Conservation (phyloP, 768 basidiomycete genomes). For the Naganishia kalamii region DNA sequence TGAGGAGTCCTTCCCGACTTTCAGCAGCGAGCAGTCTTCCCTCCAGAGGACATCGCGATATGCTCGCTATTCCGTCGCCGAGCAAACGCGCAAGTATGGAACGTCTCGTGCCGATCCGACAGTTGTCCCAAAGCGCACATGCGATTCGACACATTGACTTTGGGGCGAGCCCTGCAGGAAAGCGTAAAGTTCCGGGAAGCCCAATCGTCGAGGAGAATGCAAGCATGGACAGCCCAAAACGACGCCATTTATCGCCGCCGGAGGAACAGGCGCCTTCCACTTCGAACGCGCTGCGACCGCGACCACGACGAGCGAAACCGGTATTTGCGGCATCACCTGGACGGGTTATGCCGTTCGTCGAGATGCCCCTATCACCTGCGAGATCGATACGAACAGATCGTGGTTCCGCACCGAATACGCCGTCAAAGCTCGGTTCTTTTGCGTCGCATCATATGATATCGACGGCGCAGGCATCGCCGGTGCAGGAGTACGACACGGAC, state of each 20-base stretch:
- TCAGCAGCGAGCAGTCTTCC: constrained; percentile 3
- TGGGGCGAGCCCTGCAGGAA: not conserved
- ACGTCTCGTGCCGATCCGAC: not conserved
- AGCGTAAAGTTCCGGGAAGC: not conserved
- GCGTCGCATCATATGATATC: not conserved
- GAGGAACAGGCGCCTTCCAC: not conserved
- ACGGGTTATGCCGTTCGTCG: not conserved
- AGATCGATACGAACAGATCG: not conserved
- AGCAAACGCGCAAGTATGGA: constrained; percentile 12
- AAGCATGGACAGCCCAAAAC: not conserved
- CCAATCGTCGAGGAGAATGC: not conserved
- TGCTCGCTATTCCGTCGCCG: not conserved
- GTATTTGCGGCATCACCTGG: constrained; percentile 1
- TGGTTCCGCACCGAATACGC: not conserved
- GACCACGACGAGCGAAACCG: not conserved
- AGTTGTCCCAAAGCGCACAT: not conserved
- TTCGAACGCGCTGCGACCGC: not conserved
- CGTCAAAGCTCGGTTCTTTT: not conserved
- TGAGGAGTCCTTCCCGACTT: not conserved
- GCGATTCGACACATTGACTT: not conserved
- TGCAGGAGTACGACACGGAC: constrained; percentile 11
- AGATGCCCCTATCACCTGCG: not conserved
- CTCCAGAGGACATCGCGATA: not conserved
- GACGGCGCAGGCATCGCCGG: not conserved
- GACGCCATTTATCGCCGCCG: constrained; percentile 1